Percentiles rank a stretch among this genome's conserved stretches.
Conservation (phyloP, 225 moss, liverwort and hornwort species). For the Ulota crispa region DNA sequence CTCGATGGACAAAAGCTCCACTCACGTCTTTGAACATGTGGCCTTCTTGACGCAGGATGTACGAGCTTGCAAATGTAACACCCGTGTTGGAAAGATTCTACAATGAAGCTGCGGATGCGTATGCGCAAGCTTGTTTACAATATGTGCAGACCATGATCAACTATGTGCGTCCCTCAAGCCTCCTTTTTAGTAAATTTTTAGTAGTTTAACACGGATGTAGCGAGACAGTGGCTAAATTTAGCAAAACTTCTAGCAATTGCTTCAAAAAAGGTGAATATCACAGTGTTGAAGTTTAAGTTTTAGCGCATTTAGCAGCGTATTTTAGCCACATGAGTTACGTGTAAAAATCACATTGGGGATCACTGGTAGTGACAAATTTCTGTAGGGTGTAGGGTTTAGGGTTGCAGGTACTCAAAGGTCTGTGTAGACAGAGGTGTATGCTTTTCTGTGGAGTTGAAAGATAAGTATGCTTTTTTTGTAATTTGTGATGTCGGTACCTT, state of each 20-base stretch:
- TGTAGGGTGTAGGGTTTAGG: not conserved
- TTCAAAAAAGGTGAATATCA: no score
- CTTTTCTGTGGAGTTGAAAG: not conserved
- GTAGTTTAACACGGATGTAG: not conserved
- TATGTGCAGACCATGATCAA: constrained; percentile 82
- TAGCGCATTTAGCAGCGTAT: no score
- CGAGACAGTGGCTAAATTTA: no score
- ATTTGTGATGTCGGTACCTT: not conserved
- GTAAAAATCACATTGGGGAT: no score
- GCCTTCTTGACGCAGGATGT: constrained; percentile 57
- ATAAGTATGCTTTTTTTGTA: not conserved
- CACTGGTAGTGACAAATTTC: not conserved
- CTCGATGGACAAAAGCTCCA: not conserved
- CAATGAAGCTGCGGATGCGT: constrained; percentile 79
- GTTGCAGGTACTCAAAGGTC: not conserved
- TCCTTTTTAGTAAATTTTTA: not conserved
- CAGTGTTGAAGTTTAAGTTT: no score
- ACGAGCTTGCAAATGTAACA: constrained; percentile 83
- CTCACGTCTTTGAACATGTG: constrained; percentile 18
- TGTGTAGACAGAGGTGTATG: not conserved
- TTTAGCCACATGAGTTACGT: no score
- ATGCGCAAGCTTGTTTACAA: constrained; percentile 71
- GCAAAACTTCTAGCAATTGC: no score
- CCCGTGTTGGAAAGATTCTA: constrained; percentile 70
- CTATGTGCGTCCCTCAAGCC: constrained; percentile 50